These are phyloP conservation scores for Mycosarcoma maydis DNA, from an alignment of 1,284 basidiomycete species.

Conservation along the genomic window DNA sequence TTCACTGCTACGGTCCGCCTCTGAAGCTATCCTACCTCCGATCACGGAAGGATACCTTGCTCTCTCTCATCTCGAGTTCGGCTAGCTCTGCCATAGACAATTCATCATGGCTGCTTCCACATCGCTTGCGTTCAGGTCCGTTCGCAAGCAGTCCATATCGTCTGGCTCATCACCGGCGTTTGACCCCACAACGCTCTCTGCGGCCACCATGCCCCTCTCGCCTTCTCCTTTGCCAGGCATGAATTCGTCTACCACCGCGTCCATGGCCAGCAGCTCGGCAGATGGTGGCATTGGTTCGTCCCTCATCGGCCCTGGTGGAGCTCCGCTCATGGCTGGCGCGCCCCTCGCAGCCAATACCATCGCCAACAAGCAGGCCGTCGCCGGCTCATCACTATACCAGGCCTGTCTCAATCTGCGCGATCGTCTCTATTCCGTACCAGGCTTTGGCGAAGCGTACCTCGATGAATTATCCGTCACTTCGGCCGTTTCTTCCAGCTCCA, in stretches of 20 bases:
- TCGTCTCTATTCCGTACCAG: slow-evolving; percentile 67
- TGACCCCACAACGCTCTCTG: slow-evolving; percentile 29
- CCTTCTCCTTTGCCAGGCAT: slow-evolving; percentile 31
- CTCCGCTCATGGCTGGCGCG: slow-evolving; percentile 49
- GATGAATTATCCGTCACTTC: slow-evolving; percentile 31
- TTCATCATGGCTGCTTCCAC: slow-evolving; percentile 43
- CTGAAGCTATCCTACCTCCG: background rate
- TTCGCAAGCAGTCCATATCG: slow-evolving; percentile 45
- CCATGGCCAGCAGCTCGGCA: slow-evolving; percentile 27
- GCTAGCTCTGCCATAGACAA: background rate
- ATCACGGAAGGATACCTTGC: background rate
- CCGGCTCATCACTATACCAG: slow-evolving; percentile 68
- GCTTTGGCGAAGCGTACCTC: slow-evolving; percentile 62
- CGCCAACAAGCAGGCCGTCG: slow-evolving; percentile 58
- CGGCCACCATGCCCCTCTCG: slow-evolving; percentile 31
- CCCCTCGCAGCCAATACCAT: slow-evolving; percentile 61
- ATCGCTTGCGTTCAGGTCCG: slow-evolving; percentile 40
- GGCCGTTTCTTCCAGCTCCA: slow-evolving; percentile 19
- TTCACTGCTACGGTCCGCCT: background rate
- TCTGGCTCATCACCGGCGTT: slow-evolving; percentile 31
- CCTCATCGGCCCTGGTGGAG: slow-evolving; percentile 53
- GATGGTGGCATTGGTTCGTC: slow-evolving; percentile 57
- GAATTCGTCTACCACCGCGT: slow-evolving; percentile 15
- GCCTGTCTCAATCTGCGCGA: slow-evolving; percentile 67
- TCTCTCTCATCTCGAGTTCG: slow-evolving; percentile 1